These are phyloP conservation scores for Malassezia psittaci DNA, from an alignment of 1,284 basidiomycete species.

Conservation along the genomic window DNA sequence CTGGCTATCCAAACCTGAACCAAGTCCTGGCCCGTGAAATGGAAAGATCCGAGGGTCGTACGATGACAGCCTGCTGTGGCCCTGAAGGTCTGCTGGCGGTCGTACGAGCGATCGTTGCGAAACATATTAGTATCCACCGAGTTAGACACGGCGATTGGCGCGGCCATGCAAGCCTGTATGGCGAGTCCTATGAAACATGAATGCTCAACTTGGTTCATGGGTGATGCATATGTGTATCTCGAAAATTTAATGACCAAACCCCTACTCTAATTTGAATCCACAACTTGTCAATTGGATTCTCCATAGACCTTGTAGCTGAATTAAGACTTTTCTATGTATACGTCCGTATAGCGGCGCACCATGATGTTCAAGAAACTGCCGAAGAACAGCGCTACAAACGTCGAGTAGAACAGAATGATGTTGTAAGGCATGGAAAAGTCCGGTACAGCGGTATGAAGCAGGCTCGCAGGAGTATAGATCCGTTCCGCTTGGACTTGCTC, in stretches of 20 bases:
- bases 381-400: conserved; percentile 66
- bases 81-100: conserved; percentile 63
- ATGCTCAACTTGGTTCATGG: too few species aligned
- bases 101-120: conserved; percentile 60
- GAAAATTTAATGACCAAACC: neutral
- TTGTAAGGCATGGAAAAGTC: conserved; percentile 99
- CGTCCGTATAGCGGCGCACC: conserved; percentile 61
- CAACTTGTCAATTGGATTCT: too few species aligned
- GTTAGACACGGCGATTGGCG: conserved; percentile 58
- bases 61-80: conserved; percentile 68
- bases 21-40: conserved; percentile 62
- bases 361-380: conserved; percentile 80
- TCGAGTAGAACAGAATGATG: conserved; percentile 58
- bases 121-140: conserved; percentile 56
- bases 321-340: too few species aligned
- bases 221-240: neutral
- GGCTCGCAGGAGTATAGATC: conserved; percentile 68
- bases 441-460: conserved; percentile 84
- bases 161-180: conserved; percentile 49
- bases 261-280: neutral
- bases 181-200: conserved; percentile 34
- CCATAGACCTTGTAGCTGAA: too few species aligned
- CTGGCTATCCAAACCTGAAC: conserved; percentile 65
- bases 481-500: conserved; percentile 11
- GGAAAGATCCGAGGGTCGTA: conserved; percentile 53